These are phyloP conservation scores for Eucalyptus erythrocorys DNA, from an alignment of 345 rosid genomes.

Conservation along the genomic window DNA sequence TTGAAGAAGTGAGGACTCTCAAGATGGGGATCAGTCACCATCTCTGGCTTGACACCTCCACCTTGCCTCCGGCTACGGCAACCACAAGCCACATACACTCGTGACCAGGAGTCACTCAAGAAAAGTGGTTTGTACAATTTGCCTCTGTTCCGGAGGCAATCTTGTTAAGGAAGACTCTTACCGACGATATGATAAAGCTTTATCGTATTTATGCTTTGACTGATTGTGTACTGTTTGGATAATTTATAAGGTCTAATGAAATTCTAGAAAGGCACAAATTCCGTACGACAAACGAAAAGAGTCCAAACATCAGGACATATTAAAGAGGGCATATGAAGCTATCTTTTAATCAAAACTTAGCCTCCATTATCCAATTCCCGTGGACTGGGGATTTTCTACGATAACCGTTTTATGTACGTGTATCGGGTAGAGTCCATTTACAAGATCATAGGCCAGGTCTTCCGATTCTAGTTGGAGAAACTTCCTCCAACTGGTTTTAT, in stretches of 20 bases:
- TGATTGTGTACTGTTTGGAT: too few species aligned
- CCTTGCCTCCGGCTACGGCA: accelerated
- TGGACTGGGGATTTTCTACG: too few species aligned
- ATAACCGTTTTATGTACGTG: too few species aligned
- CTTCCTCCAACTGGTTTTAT: background rate
- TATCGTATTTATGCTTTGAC: too few species aligned
- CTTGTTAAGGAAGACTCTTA: too few species aligned
- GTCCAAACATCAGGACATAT: background rate
- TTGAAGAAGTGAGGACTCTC: background rate
- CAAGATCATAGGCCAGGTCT: background rate
- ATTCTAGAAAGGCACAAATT: background rate
- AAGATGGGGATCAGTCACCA: background rate
- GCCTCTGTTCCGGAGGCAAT: background rate
- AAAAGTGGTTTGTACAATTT: background rate
- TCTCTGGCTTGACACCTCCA: background rate
- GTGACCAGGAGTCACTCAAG: background rate
- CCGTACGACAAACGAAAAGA: background rate
- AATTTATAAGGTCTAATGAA: too few species aligned
- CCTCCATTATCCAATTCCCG: background rate
- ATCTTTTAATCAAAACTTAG: background rate
- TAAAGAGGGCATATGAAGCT: background rate
- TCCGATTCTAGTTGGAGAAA: background rate
- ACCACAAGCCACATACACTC: background rate
- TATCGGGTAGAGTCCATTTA: too few species aligned
- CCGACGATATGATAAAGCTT: background rate